phyloP scores from a whole-genome alignment of 495 filamentous ascomycete genomes.

The Aspergillus olivimuriae region DNA sequence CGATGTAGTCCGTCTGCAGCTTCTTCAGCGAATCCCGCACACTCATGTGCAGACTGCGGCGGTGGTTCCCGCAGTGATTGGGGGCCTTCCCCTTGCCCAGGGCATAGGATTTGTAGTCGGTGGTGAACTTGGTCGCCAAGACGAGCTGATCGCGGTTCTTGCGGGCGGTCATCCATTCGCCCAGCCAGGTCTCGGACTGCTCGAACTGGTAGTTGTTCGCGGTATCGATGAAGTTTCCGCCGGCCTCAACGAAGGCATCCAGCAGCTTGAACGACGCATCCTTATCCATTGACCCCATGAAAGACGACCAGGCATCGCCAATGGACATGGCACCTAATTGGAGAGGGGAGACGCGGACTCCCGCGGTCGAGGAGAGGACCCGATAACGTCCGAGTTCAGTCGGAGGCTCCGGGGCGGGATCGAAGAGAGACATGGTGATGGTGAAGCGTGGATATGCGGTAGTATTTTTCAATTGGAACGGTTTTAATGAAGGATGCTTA shows the following conservation, averaged over 20 bases:
- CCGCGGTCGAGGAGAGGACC: constrained; percentile 52
- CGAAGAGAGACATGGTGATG: constrained; percentile 25
- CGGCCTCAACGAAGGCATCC: constrained; percentile 42
- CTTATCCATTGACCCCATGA: constrained; percentile 45
- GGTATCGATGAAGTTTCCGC: constrained; percentile 52
- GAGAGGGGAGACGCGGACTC: constrained; percentile 54
- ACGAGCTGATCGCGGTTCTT: constrained; percentile 59
- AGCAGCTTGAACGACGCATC: constrained; percentile 43
- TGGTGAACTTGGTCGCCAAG: constrained; percentile 66
- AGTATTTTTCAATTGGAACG: background rate
- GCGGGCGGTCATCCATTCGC: constrained; percentile 49
- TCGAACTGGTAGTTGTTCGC: constrained; percentile 50
- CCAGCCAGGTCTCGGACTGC: constrained; percentile 45
- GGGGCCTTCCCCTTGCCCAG: constrained; percentile 39
- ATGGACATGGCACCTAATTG: constrained; percentile 59
- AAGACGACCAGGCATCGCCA: constrained; percentile 45
- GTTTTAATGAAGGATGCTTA: background rate
- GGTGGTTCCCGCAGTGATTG: constrained; percentile 52
- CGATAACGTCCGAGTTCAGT: constrained; percentile 54
- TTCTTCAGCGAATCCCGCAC: constrained; percentile 51
- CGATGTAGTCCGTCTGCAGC: constrained; percentile 59
- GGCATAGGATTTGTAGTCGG: constrained; percentile 23
- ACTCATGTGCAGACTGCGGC: constrained; percentile 47
- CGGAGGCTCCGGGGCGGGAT: constrained; percentile 40
- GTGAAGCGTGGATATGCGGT: background rate